Evolutionary conservation across 2,329 filamentous ascomycete genomes (phyloP), one percentile per base, ranked within the genome.

Genomic region (Penicillium sp.): DNA sequence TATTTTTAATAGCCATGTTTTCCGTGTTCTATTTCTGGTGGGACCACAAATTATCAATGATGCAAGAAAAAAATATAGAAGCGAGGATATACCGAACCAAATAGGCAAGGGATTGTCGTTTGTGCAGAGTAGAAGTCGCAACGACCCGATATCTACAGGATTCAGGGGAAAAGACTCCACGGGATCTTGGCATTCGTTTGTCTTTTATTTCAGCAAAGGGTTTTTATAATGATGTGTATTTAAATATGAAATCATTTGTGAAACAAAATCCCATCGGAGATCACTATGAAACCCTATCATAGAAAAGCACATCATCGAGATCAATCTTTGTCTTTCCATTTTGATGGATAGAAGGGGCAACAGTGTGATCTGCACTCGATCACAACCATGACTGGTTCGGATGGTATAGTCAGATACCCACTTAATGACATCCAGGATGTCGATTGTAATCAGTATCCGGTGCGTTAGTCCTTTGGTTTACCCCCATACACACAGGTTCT

Each of bases 121-220:
- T 35, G 16, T 31, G n/a, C 24, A 3, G 29, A 29, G 24, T 43
- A 31, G n/a, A 45, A 45, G 42, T 53, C 24, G 42, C 18, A 39
- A 35, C 32, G 10, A 34, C 20, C 34, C 18, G 48, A 44, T 26
- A 26, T 50, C 24, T n/a, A 39, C 26, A 31, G 37, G 11, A 46
- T 51, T 56, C 53, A 56, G 53, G 53, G 53, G 42, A 35, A 44
- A 44, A 24, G n/a, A 20, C 34, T 56, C 48, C 53, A 55, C 53
- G 29, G 4, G 6, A n/a, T 42, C 47, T 55, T 55, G 53, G 53
- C 53, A 3, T 48, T 24, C 46, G 20, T 48, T 34, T 20, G 13
- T 26, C 39, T 16, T 29, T 31, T 52, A 9, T 9, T 51, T 51
- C 32, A 16, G 47, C 40, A 44, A 29, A 5, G 42, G 24, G 5